A percentile compares a stretch with the other conserved stretches of the same genome.
Evolutionary conservation across 1,284 basidiomycete genomes (phyloP).

Genomic region (Rhodotorula sp.): DNA sequence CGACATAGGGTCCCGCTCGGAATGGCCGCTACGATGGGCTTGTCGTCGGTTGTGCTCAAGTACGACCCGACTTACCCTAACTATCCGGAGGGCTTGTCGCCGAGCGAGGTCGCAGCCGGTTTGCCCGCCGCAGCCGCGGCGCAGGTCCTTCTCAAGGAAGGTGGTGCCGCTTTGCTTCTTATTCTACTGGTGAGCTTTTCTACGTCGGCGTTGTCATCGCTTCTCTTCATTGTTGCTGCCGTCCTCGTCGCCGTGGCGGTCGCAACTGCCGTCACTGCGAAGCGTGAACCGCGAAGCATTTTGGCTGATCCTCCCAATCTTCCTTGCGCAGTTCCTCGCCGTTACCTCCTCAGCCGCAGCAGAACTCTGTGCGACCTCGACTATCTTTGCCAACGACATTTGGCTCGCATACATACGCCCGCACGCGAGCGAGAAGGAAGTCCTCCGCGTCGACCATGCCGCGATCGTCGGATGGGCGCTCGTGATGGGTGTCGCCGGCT

Average conservation of each 20-base stretch:
- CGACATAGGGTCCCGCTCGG: conserved; percentile 14
- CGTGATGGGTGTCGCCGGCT: conserved; percentile 75
- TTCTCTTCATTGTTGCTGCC: no score
- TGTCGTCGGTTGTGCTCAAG: conserved; percentile 21
- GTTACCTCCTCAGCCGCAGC: conserved; percentile 77
- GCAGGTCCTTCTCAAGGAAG: conserved; percentile 58
- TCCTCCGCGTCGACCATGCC: conserved; percentile 58
- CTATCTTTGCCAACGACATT: conserved; percentile 57
- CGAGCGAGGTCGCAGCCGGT: conserved; percentile 70
- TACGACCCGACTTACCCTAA: conserved; percentile 21
- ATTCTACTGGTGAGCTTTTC: conserved; percentile 55
- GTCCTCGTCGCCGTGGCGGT: no score
- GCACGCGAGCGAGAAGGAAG: conserved; percentile 60
- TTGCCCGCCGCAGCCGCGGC: conserved; percentile 76
- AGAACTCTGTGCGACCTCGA: conserved; percentile 78
- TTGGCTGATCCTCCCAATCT: no score
- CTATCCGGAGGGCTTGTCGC: conserved; percentile 23
- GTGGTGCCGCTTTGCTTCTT: conserved; percentile 45
- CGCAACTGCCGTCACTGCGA: no score
- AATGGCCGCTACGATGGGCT: conserved; percentile 21
- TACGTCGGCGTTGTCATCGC: background rate
- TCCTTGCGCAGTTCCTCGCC: conserved; percentile 54
- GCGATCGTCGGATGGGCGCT: conserved; percentile 59
- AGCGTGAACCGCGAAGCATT: no score
- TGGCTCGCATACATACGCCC: conserved; percentile 68